These are phyloP conservation scores for Penicillium mononematosum DNA, from an alignment of 495 filamentous ascomycete species.

Conservation along the genomic window DNA sequence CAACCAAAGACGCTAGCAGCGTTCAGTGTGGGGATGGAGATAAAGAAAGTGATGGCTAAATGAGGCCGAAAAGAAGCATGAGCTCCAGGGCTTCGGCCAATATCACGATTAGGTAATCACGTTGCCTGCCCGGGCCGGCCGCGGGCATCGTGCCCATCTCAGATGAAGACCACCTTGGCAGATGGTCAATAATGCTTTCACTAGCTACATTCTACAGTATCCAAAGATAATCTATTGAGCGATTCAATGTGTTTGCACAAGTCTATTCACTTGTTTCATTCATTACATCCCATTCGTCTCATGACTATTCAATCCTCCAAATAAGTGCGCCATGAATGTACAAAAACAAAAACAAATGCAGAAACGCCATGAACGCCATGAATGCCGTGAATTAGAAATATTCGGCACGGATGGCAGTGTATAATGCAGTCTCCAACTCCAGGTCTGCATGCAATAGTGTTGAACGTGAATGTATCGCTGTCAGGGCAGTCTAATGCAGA, in stretches of 20 bases:
- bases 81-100: conserved; percentile 18
- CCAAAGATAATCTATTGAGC: neutral
- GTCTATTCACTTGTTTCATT: neutral
- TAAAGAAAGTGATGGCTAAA: conserved; percentile 9
- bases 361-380: conserved; percentile 28
- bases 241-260: neutral
- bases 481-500: conserved; percentile 16
- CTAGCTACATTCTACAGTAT: neutral
- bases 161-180: too few relatives aligned
- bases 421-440: conserved; percentile 25
- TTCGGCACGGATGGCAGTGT: conserved; percentile 7
- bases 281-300: conserved; percentile 4
- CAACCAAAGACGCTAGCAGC: neutral
- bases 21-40: neutral
- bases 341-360: conserved; percentile 7
- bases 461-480: conserved; percentile 29
- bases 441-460: conserved; percentile 26
- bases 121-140: neutral
- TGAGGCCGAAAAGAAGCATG: conserved; percentile 26
- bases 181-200: neutral
- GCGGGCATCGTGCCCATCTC: too few relatives aligned
- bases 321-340: conserved; percentile 13
- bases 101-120: conserved; percentile 17
- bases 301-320: conserved; percentile 4
- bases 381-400: conserved; percentile 19